These are phyloP conservation scores for Rhododendron williamsianum DNA, from an alignment of 148 eudicot genomes.

Conservation along the genomic window DNA sequence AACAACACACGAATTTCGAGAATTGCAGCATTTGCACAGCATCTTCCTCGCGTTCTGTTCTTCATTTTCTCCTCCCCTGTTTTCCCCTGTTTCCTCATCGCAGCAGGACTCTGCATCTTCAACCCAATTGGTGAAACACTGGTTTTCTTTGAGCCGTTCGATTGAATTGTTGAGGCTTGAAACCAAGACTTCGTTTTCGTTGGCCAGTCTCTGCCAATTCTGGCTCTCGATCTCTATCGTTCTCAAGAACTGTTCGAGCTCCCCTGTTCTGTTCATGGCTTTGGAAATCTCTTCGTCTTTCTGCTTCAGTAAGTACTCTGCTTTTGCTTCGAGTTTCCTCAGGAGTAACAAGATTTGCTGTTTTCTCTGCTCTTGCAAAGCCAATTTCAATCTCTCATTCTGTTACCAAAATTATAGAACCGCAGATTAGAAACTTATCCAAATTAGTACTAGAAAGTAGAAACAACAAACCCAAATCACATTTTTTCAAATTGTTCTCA, in stretches of 20 bases:
- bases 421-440: not conserved
- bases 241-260: slow-evolving; percentile 43
- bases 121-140: slow-evolving; percentile 16
- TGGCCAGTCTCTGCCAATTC: slow-evolving; percentile 59
- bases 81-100: slow-evolving; percentile 11
- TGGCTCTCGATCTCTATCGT: slow-evolving; percentile 48
- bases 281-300: slow-evolving; percentile 60
- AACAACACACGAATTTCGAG: slow-evolving; percentile 39
- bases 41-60: slow-evolving; percentile 12
- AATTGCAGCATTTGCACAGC: slow-evolving; percentile 48
- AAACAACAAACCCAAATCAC: not conserved
- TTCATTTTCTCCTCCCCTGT: slow-evolving; percentile 3
- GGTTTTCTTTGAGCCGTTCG: slow-evolving; percentile 42
- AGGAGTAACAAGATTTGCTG: slow-evolving; percentile 37
- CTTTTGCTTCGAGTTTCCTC: slow-evolving; percentile 38
- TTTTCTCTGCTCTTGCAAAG: slow-evolving; percentile 57
- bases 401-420: slow-evolving; percentile 19
- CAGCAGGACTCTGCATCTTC: slow-evolving; percentile 76
- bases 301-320: slow-evolving; percentile 25
- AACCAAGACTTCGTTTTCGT: slow-evolving; percentile 55
- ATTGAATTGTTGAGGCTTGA: slow-evolving; percentile 36
- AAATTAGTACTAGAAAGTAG: not conserved
- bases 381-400: slow-evolving; percentile 63
- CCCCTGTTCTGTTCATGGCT: slow-evolving; percentile 37
- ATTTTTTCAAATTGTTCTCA: not conserved